Evolutionary conservation across 768 basidiomycete species (phyloP), one percentile per base, ranked within the genome.

Genomic region (Serendipita indica): DNA sequence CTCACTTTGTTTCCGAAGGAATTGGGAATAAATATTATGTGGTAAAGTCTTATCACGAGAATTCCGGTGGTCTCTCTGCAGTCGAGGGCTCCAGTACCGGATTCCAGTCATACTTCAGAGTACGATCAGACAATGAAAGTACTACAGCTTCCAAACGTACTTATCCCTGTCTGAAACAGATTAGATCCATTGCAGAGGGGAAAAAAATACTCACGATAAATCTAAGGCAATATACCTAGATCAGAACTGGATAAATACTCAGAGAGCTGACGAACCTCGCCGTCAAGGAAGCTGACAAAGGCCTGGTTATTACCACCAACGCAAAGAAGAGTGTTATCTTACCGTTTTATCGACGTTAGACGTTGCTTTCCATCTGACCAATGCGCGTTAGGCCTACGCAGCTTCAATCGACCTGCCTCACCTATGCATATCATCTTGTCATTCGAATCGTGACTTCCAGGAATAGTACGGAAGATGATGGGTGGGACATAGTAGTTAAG

Each of bases 321-420:
- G 37, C 30, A 27, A 35, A 46, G 32, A 18, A 14, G 10, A 7
- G 57, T 20, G 60, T 64, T 16, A 37, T 39, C 33, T 14, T 63
- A 84, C 83, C 75, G 72, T 45, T 80, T 74, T 46, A 90, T 82
- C 0, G 84, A 86, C 0, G 84, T 83, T 61, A 85, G 67, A 25
- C 88, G 72, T 66, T 90, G 88, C 65, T 90, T 90, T 16, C 88
- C 88, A 62, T 85, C 84, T 39, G 79, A n/a, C n/a, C 20, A 37
- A 27, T 13, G 13, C 14, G 41, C 2, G 22, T 13, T 84, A 82
- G 61, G 3, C n/a, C 27, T 33, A 37, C 4, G 41, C 7, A 37
- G 18, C 18, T n/a, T 18, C 18, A 14, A 18, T 37, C 14, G 33
- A 14, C 35, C 13, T 27, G 34, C 14, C 57, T 18, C 73, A 57